Evolutionary conservation across 768 basidiomycete genomes (phyloP), one percentile per base, ranked within the genome.

Genomic region (Hydnum rufescens): DNA sequence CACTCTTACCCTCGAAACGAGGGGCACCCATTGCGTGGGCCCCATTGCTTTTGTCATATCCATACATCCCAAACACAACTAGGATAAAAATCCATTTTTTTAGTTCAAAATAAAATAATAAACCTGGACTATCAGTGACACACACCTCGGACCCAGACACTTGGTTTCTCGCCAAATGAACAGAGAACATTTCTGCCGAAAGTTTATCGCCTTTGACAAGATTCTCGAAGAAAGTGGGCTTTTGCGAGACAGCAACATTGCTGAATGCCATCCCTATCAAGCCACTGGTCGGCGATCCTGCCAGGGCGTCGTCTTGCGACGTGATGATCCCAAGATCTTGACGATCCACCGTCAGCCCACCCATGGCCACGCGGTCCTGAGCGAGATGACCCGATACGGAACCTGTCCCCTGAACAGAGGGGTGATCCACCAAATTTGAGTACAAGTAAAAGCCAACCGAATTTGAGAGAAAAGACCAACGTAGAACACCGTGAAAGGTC

Each of bases 211-310:
- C 56, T 13, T 60, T 56, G 18, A 81, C 70, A 34, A 82, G 60
- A 56, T 74, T 79, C 62, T 82, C 81, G 55, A 80, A 77, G 57
- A 80, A 74, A 0, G 80, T 80, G 4, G 71, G 68, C 50, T 68
- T 55, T 8, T 58, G 60, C 0, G 67, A 69, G 44, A 58, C 62
- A 6, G 78, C 63, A 52, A 82, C 77, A 39, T 70, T 64, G 32
- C 74, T 64, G 57, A 82, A 82, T 6, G 74, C 78, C 59, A 82
- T 62, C 25, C 79, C 80, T 4, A 78, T 60, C 6, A 80, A 65
- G 6, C 79, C 81, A 44, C 70, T 70, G 54, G 69, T 75, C 4
- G 78, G 77, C 18, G 67, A 65, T 34, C 59, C 58, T 31, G 64
- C 62, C 62, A 81, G 77, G 58, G 74, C 75, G 3, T 63, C 58